phyloP scores from a whole-genome alignment of 805 yeast species.

The Candida tibetensis region DNA sequence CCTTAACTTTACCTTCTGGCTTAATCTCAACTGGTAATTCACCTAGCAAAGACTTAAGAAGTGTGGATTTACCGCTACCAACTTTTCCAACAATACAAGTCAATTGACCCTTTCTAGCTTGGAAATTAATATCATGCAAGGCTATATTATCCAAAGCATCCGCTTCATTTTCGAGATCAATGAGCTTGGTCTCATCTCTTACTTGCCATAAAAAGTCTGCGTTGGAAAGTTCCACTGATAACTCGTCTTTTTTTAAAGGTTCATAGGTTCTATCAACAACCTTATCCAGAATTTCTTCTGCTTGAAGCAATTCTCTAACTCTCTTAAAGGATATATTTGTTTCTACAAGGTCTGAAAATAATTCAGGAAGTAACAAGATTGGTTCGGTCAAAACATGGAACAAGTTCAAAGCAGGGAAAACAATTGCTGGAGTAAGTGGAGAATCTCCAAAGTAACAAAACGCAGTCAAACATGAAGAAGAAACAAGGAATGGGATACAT shows the following conservation, averaged over 20 bases:
- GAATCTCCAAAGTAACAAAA: conserved; percentile 42
- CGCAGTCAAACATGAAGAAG: conserved; percentile 57
- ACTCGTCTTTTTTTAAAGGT: conserved; percentile 20
- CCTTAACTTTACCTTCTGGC: conserved; percentile 10
- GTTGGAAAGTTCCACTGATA: conserved; percentile 43
- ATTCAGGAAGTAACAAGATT: conserved; percentile 54
- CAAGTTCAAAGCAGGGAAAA: conserved; percentile 64
- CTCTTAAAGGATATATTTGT: conserved; percentile 56
- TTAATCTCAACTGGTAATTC: conserved; percentile 40
- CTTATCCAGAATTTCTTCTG: conserved; percentile 32
- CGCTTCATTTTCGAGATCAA: conserved; percentile 15
- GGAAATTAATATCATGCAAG: conserved; percentile 45
- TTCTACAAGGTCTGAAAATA: conserved; percentile 55
- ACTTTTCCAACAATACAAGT: conserved; percentile 65
- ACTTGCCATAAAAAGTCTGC: conserved; percentile 54
- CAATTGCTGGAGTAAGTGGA: conserved; percentile 65
- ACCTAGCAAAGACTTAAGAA: conserved; percentile 54
- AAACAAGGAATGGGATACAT: conserved; percentile 62
- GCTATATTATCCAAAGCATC: conserved; percentile 22
- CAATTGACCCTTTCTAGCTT: conserved; percentile 51
- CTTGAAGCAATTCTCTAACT: conserved; percentile 44
- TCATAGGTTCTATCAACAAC: conserved; percentile 18
- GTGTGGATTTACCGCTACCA: conserved; percentile 65
- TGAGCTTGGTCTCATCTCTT: conserved; percentile 7
- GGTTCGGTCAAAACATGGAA: conserved; percentile 59